Evolutionary conservation across 768 basidiomycete species (phyloP), one percentile per base, ranked within the genome.

Genomic region (Macrolepiota fuliginosa): DNA sequence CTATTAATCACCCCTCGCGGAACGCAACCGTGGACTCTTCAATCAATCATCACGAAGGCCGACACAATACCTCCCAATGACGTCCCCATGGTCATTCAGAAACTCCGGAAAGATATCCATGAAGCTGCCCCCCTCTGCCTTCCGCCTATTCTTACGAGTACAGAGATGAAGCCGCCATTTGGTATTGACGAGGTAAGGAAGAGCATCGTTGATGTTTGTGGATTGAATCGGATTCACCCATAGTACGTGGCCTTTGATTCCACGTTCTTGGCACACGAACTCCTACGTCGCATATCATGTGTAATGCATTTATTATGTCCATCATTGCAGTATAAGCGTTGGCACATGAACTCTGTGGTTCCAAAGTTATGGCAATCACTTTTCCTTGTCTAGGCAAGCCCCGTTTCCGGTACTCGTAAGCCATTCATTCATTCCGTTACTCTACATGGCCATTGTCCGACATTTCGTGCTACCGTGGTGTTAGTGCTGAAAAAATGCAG

Each of bases 31-130:
- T 86, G 85, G 70, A 88, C 88, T 0, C 72, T 92, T 1, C 91
- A 92, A 67, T 79, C 89, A 1, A 75, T 92, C 61, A 82, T 92
- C 65, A 91, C 91, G 46, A 91, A 91, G 72, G 80, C 79, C 1
- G 90, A 92, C 70, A 73, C 73, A 3, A 75, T 89, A 4, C 73
- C 77, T 2, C 15, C 64, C 12, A 67, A 71, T 7, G 66, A 76
- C 25, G 71, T 81, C 2, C 62, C 72, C 9, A 61, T 68, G 12
- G 72, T 71, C 0, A 69, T 89, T 32, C 66, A 73, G 27, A 70
- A 71, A 46, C 79, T 89, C 56, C 77, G 74, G 59, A 70, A 76
- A 56, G 77, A 81, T 25, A 85, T 92, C 65, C 83, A 81, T 67
- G 74, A 81, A 19, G 73, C 74, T 0, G 78, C 81, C 6, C 87